Evolutionary conservation across 1,139 yeast genomes (phyloP), one percentile per base, ranked within the genome.

Genomic region (Protomyces inouyei): DNA sequence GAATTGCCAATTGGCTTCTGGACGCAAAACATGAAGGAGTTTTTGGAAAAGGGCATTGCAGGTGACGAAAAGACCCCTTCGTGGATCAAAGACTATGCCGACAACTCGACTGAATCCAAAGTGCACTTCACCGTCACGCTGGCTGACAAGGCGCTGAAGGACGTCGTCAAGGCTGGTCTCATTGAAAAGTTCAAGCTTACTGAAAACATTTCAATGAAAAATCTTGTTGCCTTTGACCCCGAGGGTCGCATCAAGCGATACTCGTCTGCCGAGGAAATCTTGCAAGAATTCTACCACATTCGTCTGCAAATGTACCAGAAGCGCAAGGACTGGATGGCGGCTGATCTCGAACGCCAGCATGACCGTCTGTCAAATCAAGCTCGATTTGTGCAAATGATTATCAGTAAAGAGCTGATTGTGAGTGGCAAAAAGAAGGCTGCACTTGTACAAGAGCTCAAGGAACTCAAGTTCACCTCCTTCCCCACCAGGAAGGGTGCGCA

Each of bases 191-290:
- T 95, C 78, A 91, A 88, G 74, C 80, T 95, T 65, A 78, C 84
- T 12, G 80, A 91, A 0, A 79, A 87, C 10, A 78, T 93, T 53
- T 86, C 83, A 74, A 79, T 89, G 70, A 82, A 85, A 61, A 95
- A 95, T 74, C 91, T 95, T 97, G 97, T 93, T 66, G 95, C 97
- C 0, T 95, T 95, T 76, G 98, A 93, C 76, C 84, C 96, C n/a
- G 82, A 83, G 67, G 96, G 97, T 51, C 84, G 95, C 71, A 89
- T 95, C 70, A 89, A 88, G 73, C 88, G 84, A 73, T 95, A 92
- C 74, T 86, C 84, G 16, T 79, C 80, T 60, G 87, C 88, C 1
- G 82, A 83, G 69, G 95, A 91, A 64, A 93, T 95, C 52, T 78
- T 95, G 71, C 81, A 79, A 68, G 98, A 93, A 70, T 95, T 87